phyloP scores from a whole-genome alignment of 306 rosid genomes.

The Rubus parviflorus region DNA sequence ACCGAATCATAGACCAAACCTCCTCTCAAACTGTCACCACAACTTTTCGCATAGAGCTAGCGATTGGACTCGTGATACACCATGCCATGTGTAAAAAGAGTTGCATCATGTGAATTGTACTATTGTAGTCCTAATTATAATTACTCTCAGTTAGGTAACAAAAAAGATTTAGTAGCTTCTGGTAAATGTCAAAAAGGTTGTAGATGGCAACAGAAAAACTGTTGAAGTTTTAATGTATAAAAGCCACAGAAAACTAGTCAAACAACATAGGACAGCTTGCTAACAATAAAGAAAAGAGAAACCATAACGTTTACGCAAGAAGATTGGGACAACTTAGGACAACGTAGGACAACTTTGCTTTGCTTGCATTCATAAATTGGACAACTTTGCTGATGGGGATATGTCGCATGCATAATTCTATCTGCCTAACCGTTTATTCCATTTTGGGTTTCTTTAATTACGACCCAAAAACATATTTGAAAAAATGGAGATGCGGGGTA shows the following conservation, averaged over 20 bases:
- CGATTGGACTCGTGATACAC: too few relatives aligned
- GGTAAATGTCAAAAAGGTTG: too few relatives aligned
- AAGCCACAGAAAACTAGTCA: not conserved
- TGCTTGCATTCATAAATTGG: too few relatives aligned
- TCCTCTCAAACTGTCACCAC: too few relatives aligned
- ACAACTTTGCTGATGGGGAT: not conserved
- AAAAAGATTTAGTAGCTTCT: not conserved
- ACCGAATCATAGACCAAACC: too few relatives aligned
- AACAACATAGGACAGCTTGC: not conserved
- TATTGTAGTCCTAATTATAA: too few relatives aligned
- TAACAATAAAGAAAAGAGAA: slow-evolving; percentile 1
- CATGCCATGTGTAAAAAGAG: too few relatives aligned
- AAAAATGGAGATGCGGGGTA: slow-evolving; percentile 79
- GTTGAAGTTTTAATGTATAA: not conserved
- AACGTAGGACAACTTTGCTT: too few relatives aligned
- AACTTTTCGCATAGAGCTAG: too few relatives aligned
- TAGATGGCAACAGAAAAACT: not conserved
- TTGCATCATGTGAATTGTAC: too few relatives aligned
- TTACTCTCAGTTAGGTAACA: not conserved
- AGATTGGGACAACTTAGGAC: not conserved
- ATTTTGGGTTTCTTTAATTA: too few relatives aligned
- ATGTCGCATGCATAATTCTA: not conserved
- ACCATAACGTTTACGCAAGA: slow-evolving; percentile 15
- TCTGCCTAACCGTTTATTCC: not conserved
- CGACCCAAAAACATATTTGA: too few relatives aligned